These are phyloP conservation scores for Entonaema liquescens DNA, from an alignment of 495 filamentous ascomycete species.

Conservation along the genomic window DNA sequence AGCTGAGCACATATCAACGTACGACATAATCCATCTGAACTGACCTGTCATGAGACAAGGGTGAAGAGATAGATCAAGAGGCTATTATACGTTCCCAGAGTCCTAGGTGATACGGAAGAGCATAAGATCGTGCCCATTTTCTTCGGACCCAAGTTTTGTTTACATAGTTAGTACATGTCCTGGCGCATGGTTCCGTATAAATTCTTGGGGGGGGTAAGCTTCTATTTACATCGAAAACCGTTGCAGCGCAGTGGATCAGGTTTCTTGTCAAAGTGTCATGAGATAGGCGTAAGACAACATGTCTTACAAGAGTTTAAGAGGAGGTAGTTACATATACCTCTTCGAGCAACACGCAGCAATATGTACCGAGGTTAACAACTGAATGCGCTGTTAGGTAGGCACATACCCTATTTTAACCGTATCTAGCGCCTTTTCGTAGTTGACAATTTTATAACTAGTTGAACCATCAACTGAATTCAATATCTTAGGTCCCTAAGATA, in stretches of 20 bases:
- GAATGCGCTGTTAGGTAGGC: neutral
- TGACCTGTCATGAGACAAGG: neutral
- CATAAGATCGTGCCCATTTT: neutral
- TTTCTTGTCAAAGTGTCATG: neutral
- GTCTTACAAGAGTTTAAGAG: neutral
- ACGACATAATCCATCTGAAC: neutral
- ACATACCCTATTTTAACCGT: neutral
- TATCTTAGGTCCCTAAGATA: neutral
- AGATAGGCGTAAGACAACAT: neutral
- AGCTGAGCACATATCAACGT: neutral
- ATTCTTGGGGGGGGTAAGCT: neutral
- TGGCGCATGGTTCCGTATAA: neutral
- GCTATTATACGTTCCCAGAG: neutral
- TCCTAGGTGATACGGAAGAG: neutral
- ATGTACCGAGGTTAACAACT: neutral
- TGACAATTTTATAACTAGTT: neutral
- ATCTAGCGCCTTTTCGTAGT: neutral
- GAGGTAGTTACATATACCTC: neutral
- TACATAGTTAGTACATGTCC: too few species aligned
- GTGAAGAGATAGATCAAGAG: neutral
- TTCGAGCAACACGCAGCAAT: neutral
- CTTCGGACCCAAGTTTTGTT: neutral
- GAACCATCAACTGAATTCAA: neutral
- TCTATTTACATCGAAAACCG: neutral
- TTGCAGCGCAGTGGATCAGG: neutral